Conservation (phyloP, 805 yeast genomes). For the Nakazawaea wickerhamii region DNA sequence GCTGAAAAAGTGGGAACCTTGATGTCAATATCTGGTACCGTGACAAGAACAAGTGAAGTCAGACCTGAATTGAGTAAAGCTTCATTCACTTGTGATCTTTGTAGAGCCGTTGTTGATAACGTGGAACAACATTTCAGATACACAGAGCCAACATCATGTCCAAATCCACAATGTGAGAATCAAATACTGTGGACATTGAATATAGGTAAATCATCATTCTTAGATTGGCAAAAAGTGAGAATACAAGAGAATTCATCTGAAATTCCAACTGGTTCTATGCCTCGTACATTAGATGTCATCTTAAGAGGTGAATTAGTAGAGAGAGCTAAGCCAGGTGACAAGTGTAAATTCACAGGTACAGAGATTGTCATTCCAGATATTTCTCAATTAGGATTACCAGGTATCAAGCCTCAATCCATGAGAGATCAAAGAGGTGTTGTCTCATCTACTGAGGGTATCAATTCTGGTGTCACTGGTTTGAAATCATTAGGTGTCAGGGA, state of each 20-base stretch:
- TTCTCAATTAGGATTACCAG: conserved; percentile 90
- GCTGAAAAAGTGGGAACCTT: conserved; percentile 85
- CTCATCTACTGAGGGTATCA: conserved; percentile 57
- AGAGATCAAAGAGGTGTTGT: conserved; percentile 57
- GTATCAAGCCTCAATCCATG: conserved; percentile 80
- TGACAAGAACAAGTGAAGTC: conserved; percentile 93
- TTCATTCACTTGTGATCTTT: conserved; percentile 82
- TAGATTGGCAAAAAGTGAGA: conserved; percentile 95
- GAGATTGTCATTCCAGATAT: conserved; percentile 95
- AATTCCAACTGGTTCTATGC: conserved; percentile 98
- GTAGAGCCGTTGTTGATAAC: conserved; percentile 79
- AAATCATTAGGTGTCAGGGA: conserved; percentile 92
- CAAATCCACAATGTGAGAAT: conserved; percentile 82
- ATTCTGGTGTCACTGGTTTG: conserved; percentile 85
- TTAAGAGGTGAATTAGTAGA: conserved; percentile 93
- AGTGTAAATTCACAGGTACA: conserved; percentile 89
- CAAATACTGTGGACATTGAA: conserved; percentile 81
- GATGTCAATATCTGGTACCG: conserved; percentile 86
- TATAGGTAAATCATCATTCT: conserved; percentile 76
- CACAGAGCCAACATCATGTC: conserved; percentile 93
- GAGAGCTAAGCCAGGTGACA: conserved; percentile 95
- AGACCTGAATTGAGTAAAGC: conserved; percentile 90
- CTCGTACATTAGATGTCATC: conserved; percentile 89
- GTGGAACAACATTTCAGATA: conserved; percentile 90
- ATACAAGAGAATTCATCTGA: conserved; percentile 95